These are phyloP conservation scores for Mallotus nudiflorus DNA, from an alignment of 345 rosid genomes.

Conservation along the genomic window DNA sequence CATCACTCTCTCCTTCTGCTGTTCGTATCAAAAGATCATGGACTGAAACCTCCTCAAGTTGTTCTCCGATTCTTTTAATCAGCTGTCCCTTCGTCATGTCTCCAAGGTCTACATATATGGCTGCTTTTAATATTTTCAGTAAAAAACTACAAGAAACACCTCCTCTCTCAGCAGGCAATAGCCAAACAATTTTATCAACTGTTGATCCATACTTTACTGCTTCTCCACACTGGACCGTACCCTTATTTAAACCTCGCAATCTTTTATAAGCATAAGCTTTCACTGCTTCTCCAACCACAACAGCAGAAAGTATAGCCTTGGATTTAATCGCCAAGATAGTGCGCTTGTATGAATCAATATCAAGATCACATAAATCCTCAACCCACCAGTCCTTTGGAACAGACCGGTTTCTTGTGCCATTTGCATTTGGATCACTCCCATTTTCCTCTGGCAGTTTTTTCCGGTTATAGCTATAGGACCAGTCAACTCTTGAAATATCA, in stretches of 20 bases:
- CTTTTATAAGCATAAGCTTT: slow-evolving; percentile 80
- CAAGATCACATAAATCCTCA: slow-evolving; percentile 83
- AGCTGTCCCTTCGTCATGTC: slow-evolving; percentile 48
- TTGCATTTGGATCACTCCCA: slow-evolving; percentile 35
- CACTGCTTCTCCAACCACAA: slow-evolving; percentile 82
- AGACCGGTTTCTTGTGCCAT: slow-evolving; percentile 41
- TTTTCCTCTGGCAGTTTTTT: slow-evolving; percentile 69
- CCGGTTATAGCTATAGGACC: slow-evolving; percentile 78
- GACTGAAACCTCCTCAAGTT: slow-evolving; percentile 73
- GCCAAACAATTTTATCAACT: slow-evolving; percentile 57
- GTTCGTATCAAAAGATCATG: slow-evolving; percentile 62
- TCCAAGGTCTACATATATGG: slow-evolving; percentile 53
- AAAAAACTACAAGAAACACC: slow-evolving; percentile 74
- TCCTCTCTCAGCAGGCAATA: slow-evolving; percentile 67
- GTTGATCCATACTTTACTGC: slow-evolving; percentile 45
- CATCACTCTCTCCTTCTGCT: slow-evolving; percentile 48
- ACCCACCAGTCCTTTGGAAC: slow-evolving; percentile 96
- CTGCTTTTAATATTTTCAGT: slow-evolving; percentile 76
- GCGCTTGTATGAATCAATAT: slow-evolving; percentile 60
- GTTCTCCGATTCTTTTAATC: slow-evolving; percentile 60
- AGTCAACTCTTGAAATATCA: slow-evolving; percentile 65
- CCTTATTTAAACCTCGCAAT: slow-evolving; percentile 64
- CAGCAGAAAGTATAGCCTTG: slow-evolving; percentile 44
- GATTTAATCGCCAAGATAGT: slow-evolving; percentile 49
- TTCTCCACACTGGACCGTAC: slow-evolving; percentile 52